Base-by-base conservation (phyloP, 225 moss, liverwort and hornwort species). In the Bryoerythrophyllum caledonicum region DNA sequence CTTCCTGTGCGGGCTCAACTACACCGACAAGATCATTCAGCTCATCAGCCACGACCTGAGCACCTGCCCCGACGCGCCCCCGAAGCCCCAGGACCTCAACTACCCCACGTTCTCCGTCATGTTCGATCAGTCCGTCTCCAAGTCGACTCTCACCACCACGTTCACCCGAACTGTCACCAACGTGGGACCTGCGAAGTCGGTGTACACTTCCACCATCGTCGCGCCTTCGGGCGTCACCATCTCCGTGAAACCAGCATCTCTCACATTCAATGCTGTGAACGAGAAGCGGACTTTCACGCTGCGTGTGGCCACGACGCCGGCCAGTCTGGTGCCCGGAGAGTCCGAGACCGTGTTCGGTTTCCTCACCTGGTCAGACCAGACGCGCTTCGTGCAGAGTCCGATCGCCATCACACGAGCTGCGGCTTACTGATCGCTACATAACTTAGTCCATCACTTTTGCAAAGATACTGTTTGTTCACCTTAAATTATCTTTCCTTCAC, bases 81-180 rank as follows among this genome's bases (percentile, higher is more conserved):
- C 61, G 2, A 48, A 54, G 48, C 86, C 91, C 8, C 71, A 80
- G 55, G 89, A 99, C 63, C 76, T 99, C 67, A 99, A 99, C 70
- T 99, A 99, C 67, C 99, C 99, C 1, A 91, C 99, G 0, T 69
- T 91, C 25, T 93, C 99, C 0, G 83, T 76, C 0, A 2, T 99
- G 35, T 99, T 99, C 32, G 88, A 89, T 61, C 89, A 93, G 38
- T 79, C 83, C 1, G 73, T 80, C 9, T 75, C 86, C 0, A 76
- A 80, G 23, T 3, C 32, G 32, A 55, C 54, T 48, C 73, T 92
- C 17, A 46, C 72, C 1, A 85, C 92, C 3, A 86, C 93, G 14
- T 76, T 99, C 63, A 82, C 82, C 25, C 86, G 99, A 73, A 95
- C 95, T 0, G 71, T 95, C 17, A 93, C 99, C 1, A 99, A 99